Base-by-base conservation (phyloP, 148 eudicot genomes). In the Rhododendron williamsianum region DNA sequence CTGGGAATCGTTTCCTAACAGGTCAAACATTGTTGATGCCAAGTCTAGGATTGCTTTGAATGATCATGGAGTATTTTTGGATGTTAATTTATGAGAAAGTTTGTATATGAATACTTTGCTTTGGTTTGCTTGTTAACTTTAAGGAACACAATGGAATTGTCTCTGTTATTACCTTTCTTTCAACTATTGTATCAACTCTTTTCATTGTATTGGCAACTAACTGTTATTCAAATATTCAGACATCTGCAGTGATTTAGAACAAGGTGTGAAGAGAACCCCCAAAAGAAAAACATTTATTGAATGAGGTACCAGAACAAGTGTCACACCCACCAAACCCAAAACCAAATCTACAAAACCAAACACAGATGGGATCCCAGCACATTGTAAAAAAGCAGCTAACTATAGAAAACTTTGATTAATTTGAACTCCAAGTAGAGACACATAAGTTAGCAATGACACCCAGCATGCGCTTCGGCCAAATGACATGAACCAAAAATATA, bases 61-160 rank as follows among this genome's bases (percentile, higher is more conserved):
- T 41, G 43, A 41, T 41, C 43, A 41, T 41, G 43, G 43, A 41
- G 43, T 41, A 41, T 41, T 5, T 41, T 41, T 41, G 43, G 43
- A 41, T 41, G 43, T 41, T 41, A 41, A 41, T 41, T 41, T 41
- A 41, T 41, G 43, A 41, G 43, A 41, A 41, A 41, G 43, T 41
- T 41, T 41, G 6, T 41, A 41, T 6, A 41, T 41, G 43, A 41
- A 41, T 41, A 41, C 43, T 41, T 41, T 41, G 43, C 43, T 5
- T 41, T 41, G 43, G 43, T 41, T 41, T 41, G 43, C 43, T 41
- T 41, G 6, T 41, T 41, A 41, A 41, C 43, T 5, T 80, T 38
- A 89, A 90, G 87, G 90, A 91, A 58, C 99, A 95, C 84, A 85
- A 92, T 9, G 41, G 46, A 80, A 60, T 87, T 27, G 99, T 97